Evolutionary conservation across 1,139 yeast genomes (phyloP), one percentile per base, ranked within the genome.

Genomic region (Saccharomyces hybrid): DNA sequence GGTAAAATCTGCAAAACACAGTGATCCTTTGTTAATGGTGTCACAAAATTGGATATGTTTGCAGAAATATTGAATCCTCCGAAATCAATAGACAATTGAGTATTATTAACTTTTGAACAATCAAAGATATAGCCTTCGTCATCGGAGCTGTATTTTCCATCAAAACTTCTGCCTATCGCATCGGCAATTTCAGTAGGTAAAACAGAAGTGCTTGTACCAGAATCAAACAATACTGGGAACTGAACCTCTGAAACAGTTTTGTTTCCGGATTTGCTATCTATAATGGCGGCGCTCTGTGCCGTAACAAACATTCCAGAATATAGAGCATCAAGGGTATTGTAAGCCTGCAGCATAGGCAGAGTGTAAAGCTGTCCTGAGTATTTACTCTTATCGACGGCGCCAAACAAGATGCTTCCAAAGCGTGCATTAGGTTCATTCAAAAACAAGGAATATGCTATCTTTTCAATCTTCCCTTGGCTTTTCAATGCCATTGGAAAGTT

Each of bases 401-500:
- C 84, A 65, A 80, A 79, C 48, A 80, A 64, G 38, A 80, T 67
- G 28, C 75, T 72, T 3, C 80, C 82, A 4, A 69, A 57, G 24
- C 64, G 54, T 2, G 76, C 68, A 16, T 65, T 66, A 28, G 67
- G 62, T 14, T 68, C 64, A 62, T 78, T 69, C 67, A 78, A 62
- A 71, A 70, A 80, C 44, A 81, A 65, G 1, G 84, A 82, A 64
- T 81, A 84, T 0, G 77, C 76, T 50, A 70, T 71, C 57, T 75
- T 76, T 26, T 74, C 57, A 57, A 82, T 83, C 9, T 74, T 56
- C 0, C 87, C 88, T 50, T 72, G 74, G 24, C 64, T 56, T 11
- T 72, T 77, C 71, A 85, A 69, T 58, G 77, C 77, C 47, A 73
- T 56, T 2, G 89, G 89, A 29, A 82, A 69, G 62, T 82, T 81